These are phyloP conservation scores for Pichia manshurica DNA, from an alignment of 805 yeast species.

Conservation along the genomic window DNA sequence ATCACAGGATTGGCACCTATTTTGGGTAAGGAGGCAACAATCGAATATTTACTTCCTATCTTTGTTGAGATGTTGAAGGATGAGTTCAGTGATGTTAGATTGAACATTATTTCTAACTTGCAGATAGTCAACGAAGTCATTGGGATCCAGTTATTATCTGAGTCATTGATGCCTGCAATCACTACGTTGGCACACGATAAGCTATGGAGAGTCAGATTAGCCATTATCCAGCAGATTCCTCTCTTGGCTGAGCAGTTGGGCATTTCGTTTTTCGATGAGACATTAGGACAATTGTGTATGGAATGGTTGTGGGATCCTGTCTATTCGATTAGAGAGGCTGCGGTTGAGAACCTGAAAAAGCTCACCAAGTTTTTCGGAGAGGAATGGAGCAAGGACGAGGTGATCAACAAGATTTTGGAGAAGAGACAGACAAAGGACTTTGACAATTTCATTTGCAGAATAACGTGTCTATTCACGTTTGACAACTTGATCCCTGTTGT, in stretches of 20 bases:
- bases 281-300: slow-evolving; percentile 82
- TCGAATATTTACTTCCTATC: slow-evolving; percentile 77
- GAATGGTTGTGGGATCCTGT: slow-evolving; percentile 99
- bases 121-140: slow-evolving; percentile 90
- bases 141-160: slow-evolving; percentile 83
- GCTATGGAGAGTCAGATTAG: slow-evolving; percentile 96
- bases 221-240: slow-evolving; percentile 95
- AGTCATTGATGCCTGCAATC: slow-evolving; percentile 89
- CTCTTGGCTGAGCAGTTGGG: slow-evolving; percentile 91
- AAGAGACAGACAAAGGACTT: slow-evolving; percentile 33
- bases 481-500: slow-evolving; percentile 78
- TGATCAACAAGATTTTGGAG: slow-evolving; percentile 67
- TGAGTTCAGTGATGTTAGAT: slow-evolving; percentile 92
- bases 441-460: slow-evolving; percentile 79
- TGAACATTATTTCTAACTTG: slow-evolving; percentile 87
- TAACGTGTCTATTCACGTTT: slow-evolving; percentile 84
- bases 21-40: slow-evolving; percentile 77
- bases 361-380: slow-evolving; percentile 86
- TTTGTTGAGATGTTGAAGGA: slow-evolving; percentile 92
- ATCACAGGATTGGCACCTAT: slow-evolving; percentile 83
- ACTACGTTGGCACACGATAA: slow-evolving; percentile 93
- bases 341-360: slow-evolving; percentile 74
- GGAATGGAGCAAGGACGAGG: slow-evolving; percentile 84
- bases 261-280: slow-evolving; percentile 86
- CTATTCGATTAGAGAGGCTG: slow-evolving; percentile 93